A percentile compares a stretch with the other conserved stretches of the same genome.
Evolutionary conservation across 2,329 filamentous ascomycete species (phyloP).

Genomic region (Venturia asperata): DNA sequence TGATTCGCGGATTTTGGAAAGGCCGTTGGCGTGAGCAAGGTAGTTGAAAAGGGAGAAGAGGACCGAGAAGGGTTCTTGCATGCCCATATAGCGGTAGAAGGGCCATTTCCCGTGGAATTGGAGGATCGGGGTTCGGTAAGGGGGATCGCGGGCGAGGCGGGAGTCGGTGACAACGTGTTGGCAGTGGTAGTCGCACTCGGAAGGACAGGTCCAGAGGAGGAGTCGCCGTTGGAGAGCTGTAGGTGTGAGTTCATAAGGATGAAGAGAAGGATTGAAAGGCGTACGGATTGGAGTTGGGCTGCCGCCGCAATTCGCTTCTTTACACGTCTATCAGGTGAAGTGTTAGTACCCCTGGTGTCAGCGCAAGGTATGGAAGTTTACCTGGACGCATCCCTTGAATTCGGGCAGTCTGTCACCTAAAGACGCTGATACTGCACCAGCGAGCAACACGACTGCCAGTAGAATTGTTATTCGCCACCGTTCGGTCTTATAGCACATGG

Average conservation of each 20-base stretch:
- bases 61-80: conserved; percentile 92
- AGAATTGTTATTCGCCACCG: conserved; percentile 10
- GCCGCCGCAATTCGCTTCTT: conserved; percentile 67
- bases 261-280: conserved; percentile 29
- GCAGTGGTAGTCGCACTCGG: conserved; percentile 97
- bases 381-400: conserved; percentile 79
- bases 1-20: conserved; percentile 59
- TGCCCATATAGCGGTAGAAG: conserved; percentile 79
- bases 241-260: conserved; percentile 18
- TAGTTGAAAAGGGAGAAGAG: conserved; percentile 91
- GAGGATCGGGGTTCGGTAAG: conserved; percentile 60
- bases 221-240: conserved; percentile 76
- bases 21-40: conserved; percentile 72
- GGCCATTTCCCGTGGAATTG: conserved; percentile 99
- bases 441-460: conserved; percentile 31
- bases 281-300: conserved; percentile 64
- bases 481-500: background rate
- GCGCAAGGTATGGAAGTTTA: conserved; percentile 33
- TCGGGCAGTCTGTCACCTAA: conserved; percentile 78
- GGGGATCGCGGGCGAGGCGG: conserved; percentile 58
- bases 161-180: conserved; percentile 80
- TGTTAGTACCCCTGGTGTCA: conserved; percentile 21
- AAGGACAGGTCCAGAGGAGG: conserved; percentile 83
- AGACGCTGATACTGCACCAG: conserved; percentile 54
- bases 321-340: conserved; percentile 58